Conservation (phyloP, 169 alveolate species). For the Miamiensis avidus region DNA sequence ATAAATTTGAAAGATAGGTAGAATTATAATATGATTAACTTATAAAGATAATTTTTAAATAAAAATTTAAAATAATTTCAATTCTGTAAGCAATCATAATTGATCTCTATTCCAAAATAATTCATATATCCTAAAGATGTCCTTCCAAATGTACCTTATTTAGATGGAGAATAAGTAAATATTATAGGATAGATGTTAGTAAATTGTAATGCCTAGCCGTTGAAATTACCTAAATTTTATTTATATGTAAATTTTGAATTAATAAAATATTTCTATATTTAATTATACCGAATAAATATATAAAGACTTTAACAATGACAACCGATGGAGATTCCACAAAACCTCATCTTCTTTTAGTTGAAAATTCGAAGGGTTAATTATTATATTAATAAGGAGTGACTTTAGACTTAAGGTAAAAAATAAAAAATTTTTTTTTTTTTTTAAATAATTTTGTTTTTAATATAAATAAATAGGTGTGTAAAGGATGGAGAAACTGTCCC, state of each 20-base stretch:
- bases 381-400: background rate
- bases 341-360: background rate
- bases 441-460: no score
- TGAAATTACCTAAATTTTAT: conserved; percentile 1
- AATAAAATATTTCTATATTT: background rate
- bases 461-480: background rate
- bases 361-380: background rate
- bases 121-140: background rate
- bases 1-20: background rate
- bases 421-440: no score
- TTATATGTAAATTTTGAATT: background rate
- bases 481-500: background rate
- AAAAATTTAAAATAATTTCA: background rate
- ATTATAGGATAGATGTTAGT: background rate
- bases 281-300: background rate
- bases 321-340: conserved; percentile 14
- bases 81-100: background rate
- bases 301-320: background rate
- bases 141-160: background rate
- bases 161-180: background rate
- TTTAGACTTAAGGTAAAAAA: background rate
- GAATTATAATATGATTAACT: no score
- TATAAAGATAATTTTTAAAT: background rate
- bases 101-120: background rate
- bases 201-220: background rate